Evolutionary conservation across 2,329 filamentous ascomycete genomes (phyloP), one percentile per base, ranked within the genome.

Genomic region (Hypoxylon sp.): DNA sequence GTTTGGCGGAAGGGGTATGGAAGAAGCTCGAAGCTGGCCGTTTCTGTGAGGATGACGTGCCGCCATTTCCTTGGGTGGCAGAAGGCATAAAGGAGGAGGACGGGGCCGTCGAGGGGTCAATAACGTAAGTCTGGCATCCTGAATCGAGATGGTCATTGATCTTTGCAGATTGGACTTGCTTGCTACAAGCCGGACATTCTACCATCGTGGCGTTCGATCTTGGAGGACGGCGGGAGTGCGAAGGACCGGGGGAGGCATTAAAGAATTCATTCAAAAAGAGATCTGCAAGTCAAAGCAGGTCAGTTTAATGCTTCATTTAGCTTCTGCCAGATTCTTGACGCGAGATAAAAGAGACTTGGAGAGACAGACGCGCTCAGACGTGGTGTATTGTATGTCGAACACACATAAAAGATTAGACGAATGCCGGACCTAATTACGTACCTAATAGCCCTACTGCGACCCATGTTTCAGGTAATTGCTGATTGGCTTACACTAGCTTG

Each of bases 81-180:
- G 78, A 70, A 54, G 74, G 77, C 18, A 80, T 70, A 62, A 74
- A 74, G 45, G 74, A 78, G 49, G 67, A 77, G 46, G 72, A 74
- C 48, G 74, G 74, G 26, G 59, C 70, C 71, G 71, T 81, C 75
- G 63, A 71, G 51, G 67, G 64, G 40, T 89, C 86, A 75, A 91
- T 81, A 67, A 96, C 77, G 75, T 90, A 90, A 33, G 82, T 84
- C 64, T 86, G 79, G 81, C 95, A 98, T 69, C 86, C 87, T 28
- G 93, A 95, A 80, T 98, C 96, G 75, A 98, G 88, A 78, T 98
- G 95, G 71, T 85, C 85, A 80, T 98, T 98, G 83, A 98, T 98
- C 70, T 91, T 87, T 74, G 82, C 81, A 70, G 90, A 81, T 69
- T 87, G 90, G 73, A 96, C 92, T 59, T 84, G 82, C 72, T 91